Percentiles rank a stretch among this genome's conserved stretches.
Evolutionary conservation across 805 yeast species (phyloP).

Genomic region (Hanseniaspora lindneri): DNA sequence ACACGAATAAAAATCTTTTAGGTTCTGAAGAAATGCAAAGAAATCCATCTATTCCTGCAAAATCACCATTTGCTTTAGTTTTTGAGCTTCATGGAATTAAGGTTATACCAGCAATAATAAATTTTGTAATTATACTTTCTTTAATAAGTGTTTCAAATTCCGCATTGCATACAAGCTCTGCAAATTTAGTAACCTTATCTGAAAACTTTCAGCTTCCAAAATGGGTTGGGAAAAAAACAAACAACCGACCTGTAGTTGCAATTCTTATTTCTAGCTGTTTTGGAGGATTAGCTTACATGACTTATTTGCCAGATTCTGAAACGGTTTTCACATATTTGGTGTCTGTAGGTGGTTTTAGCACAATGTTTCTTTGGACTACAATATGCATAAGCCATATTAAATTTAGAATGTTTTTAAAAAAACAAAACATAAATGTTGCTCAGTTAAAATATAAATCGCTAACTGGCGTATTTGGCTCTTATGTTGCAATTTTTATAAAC

Average conservation of each 20-base stretch:
- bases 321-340: slow-evolving; percentile 62
- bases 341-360: slow-evolving; percentile 65
- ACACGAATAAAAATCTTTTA: slow-evolving; percentile 35
- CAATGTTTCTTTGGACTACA: slow-evolving; percentile 72
- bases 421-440: slow-evolving; percentile 43
- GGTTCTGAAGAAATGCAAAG: slow-evolving; percentile 36
- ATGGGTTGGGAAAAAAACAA: slow-evolving; percentile 35
- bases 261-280: slow-evolving; percentile 33
- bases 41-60: slow-evolving; percentile 28
- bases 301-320: slow-evolving; percentile 46
- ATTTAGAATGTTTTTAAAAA: slow-evolving; percentile 45
- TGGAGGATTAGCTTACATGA: slow-evolving; percentile 50
- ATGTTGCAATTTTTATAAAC: slow-evolving; percentile 42
- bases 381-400: slow-evolving; percentile 58
- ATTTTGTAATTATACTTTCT: slow-evolving; percentile 47
- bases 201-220: slow-evolving; percentile 43
- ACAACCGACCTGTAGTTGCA: slow-evolving; percentile 47
- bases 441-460: slow-evolving; percentile 50
- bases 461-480: slow-evolving; percentile 49
- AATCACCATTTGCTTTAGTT: slow-evolving; percentile 41
- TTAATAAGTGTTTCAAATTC: slow-evolving; percentile 53
- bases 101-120: slow-evolving; percentile 45
- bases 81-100: slow-evolving; percentile 36
- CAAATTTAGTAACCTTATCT: slow-evolving; percentile 43
- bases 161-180: slow-evolving; percentile 47